Percentiles rank a stretch among this genome's conserved stretches.
Evolutionary conservation across 441 rosid species (phyloP).

Genomic region (Geranium incanum): DNA sequence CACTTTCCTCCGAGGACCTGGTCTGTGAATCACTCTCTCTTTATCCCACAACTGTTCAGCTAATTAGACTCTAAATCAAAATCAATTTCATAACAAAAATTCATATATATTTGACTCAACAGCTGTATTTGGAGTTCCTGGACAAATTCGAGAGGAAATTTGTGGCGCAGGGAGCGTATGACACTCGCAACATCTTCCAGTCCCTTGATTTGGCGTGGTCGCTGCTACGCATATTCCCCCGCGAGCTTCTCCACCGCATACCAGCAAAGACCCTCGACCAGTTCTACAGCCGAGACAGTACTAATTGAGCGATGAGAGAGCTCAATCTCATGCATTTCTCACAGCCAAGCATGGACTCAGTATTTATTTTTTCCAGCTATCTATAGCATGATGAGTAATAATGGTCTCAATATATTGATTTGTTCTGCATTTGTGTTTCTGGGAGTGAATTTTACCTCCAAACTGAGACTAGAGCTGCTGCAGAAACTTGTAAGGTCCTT

Average conservation of each 20-base stretch:
- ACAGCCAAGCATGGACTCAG: too few species aligned
- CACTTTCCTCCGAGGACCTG: constrained; percentile 99
- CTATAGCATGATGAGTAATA: background rate
- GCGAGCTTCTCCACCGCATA: constrained; percentile 96
- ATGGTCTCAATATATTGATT: background rate
- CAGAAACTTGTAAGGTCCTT: background rate
- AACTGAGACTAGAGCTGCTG: background rate
- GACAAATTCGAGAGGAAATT: constrained; percentile 97
- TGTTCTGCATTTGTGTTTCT: background rate
- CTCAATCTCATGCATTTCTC: background rate
- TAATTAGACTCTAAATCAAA: background rate
- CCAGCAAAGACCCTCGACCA: constrained; percentile 91
- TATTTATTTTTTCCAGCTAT: background rate
- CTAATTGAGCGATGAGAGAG: constrained; percentile 27
- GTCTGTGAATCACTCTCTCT: constrained; percentile 32
- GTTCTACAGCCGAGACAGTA: constrained; percentile 79
- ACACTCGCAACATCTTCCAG: constrained; percentile 92
- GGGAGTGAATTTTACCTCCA: background rate
- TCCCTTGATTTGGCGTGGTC: constrained; percentile 98
- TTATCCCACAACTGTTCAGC: background rate
- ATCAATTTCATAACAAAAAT: background rate
- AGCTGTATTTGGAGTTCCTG: constrained; percentile 89
- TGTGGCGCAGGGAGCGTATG: constrained; percentile 92
- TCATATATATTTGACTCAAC: constrained; percentile 23
- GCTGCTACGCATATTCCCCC: constrained; percentile 94